A percentile compares a stretch with the other conserved stretches of the same genome.
Conservation (phyloP, 495 filamentous ascomycete genomes). For the Mytilinidion resinicola region DNA sequence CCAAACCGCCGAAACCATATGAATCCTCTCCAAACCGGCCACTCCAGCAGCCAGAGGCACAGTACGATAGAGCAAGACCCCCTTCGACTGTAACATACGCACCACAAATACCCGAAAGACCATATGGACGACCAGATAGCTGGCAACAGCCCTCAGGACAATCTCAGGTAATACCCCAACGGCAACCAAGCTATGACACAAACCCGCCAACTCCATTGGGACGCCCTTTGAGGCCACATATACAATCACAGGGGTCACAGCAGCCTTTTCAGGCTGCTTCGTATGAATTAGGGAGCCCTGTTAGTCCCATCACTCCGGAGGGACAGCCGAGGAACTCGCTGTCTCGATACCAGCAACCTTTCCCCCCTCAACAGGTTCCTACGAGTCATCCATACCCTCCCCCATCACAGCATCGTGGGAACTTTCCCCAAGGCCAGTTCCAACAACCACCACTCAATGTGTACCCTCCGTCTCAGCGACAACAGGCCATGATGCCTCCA, state of each 20-base stretch:
- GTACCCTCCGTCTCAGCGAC: conserved; percentile 8
- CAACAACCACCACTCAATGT: conserved; percentile 12
- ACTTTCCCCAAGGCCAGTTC: conserved; percentile 1
- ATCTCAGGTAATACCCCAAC: conserved; percentile 6
- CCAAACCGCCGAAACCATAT: conserved; percentile 35
- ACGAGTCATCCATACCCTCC: not conserved
- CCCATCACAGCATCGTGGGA: conserved; percentile 9
- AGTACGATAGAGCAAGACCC: conserved; percentile 14
- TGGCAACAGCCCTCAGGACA: conserved; percentile 15
- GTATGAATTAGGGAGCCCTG: conserved; percentile 25
- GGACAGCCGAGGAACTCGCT: conserved; percentile 8
- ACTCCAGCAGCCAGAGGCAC: conserved; percentile 17
- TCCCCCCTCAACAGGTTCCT: not conserved
- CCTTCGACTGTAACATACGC: conserved; percentile 27
- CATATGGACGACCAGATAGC: not conserved
- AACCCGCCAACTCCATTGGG: conserved; percentile 8
- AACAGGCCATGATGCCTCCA: conserved; percentile 17
- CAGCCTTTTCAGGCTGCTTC: conserved; percentile 9
- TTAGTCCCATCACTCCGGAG: conserved; percentile 26
- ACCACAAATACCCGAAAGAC: conserved; percentile 7
- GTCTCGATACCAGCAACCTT: conserved; percentile 16
- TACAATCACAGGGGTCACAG: conserved; percentile 8
- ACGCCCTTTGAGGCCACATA: conserved; percentile 9
- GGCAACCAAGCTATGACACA: conserved; percentile 18
- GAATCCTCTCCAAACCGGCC: conserved; percentile 17